phyloP scores from a whole-genome alignment of 768 basidiomycete genomes.

The Lactarius hengduanensis region DNA sequence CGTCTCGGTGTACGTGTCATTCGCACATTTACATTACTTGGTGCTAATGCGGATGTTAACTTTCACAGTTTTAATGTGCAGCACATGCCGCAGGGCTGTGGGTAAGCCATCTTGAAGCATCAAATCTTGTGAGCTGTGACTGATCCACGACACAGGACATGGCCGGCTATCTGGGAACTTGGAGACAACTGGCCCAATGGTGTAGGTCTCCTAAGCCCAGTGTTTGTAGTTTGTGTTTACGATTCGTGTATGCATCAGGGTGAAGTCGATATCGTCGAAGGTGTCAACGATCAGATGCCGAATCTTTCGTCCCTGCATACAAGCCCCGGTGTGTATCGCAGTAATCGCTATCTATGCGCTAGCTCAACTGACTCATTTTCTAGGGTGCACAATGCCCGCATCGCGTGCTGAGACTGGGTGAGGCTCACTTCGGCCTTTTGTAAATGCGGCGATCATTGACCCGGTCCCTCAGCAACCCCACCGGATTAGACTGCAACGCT shows the following conservation, averaged over 20 bases:
- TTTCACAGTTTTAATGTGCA: conserved; percentile 44
- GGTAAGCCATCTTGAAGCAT: conserved; percentile 36
- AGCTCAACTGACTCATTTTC: not conserved
- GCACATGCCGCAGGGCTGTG: conserved; percentile 64
- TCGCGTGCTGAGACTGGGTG: conserved; percentile 49
- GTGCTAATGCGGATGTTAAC: not conserved
- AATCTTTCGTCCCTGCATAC: conserved; percentile 61
- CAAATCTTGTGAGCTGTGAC: conserved; percentile 16
- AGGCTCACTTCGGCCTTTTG: conserved; percentile 17
- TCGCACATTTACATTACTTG: conserved; percentile 16
- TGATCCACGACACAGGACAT: conserved; percentile 33
- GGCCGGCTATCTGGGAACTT: conserved; percentile 61
- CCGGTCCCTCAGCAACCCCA: conserved; percentile 33
- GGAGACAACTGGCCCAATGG: conserved; percentile 50
- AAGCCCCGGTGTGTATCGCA: conserved; percentile 31
- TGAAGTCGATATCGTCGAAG: conserved; percentile 55
- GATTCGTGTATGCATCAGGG: conserved; percentile 39
- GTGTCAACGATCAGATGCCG: conserved; percentile 54
- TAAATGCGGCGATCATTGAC: not conserved
- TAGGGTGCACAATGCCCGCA: conserved; percentile 57
- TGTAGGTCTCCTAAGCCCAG: conserved; percentile 33
- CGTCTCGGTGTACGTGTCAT: conserved; percentile 50
- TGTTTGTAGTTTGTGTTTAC: conserved; percentile 12
- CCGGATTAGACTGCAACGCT: conserved; percentile 49
- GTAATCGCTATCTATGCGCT: not conserved